Percentiles rank a stretch among this genome's conserved stretches.
Evolutionary conservation across 495 filamentous ascomycete species (phyloP).

Genomic region (Penicillium taxi): DNA sequence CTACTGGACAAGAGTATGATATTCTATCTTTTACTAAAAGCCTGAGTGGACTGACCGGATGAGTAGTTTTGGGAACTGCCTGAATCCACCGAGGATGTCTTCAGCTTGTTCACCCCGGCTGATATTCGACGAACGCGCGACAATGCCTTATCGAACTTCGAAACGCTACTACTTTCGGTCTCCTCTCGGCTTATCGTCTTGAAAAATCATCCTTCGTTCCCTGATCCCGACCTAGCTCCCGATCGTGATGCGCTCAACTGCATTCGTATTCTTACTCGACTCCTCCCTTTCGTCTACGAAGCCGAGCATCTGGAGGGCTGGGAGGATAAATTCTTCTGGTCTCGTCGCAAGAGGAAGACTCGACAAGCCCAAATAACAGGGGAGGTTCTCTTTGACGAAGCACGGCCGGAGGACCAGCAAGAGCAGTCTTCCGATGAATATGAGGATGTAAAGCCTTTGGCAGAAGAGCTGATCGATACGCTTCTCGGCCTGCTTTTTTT

Average conservation of each 20-base stretch:
- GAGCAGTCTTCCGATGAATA: constrained; percentile 50
- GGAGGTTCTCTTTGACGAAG: constrained; percentile 85
- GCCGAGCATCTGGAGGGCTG: constrained; percentile 75
- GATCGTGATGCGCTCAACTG: constrained; percentile 89
- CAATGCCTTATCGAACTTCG: constrained; percentile 77
- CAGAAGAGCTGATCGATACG: constrained; percentile 89
- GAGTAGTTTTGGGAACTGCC: constrained; percentile 93
- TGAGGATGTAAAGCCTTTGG: constrained; percentile 79
- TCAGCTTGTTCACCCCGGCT: constrained; percentile 87
- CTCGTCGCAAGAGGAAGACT: constrained; percentile 56
- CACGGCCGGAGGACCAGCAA: constrained; percentile 42
- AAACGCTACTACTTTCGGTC: constrained; percentile 78
- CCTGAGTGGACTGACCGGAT: constrained; percentile 2
- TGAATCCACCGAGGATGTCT: constrained; percentile 91
- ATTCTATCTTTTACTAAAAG: background rate
- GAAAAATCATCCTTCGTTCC: constrained; percentile 83
- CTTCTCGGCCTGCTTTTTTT: constrained; percentile 82
- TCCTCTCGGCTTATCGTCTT: constrained; percentile 73
- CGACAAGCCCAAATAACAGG: constrained; percentile 44
- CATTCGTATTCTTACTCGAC: constrained; percentile 80
- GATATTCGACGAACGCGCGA: constrained; percentile 92
- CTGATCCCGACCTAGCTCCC: constrained; percentile 80
- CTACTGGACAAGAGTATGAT: constrained; percentile 80
- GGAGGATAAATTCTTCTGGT: constrained; percentile 94
- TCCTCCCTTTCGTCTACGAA: constrained; percentile 91